These are phyloP conservation scores for Chaetomium tenue DNA, from an alignment of 495 filamentous ascomycete species.

Conservation along the genomic window DNA sequence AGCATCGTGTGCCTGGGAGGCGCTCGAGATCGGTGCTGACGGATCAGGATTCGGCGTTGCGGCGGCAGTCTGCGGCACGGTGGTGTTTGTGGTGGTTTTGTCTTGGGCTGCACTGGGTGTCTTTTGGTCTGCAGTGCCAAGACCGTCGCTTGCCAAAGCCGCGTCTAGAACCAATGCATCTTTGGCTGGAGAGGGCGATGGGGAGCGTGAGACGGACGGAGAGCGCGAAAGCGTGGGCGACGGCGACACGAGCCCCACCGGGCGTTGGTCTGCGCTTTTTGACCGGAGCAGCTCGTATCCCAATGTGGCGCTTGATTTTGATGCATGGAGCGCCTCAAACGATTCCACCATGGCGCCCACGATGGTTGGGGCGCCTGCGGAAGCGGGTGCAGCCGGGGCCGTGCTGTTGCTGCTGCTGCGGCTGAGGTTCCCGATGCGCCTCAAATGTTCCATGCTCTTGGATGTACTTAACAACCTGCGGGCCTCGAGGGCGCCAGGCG, in stretches of 20 bases:
- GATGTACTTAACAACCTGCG: conserved; percentile 18
- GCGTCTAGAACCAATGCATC: conserved; percentile 1
- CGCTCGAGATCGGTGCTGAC: not conserved
- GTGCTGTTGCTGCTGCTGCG: conserved; percentile 33
- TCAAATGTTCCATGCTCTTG: conserved; percentile 17
- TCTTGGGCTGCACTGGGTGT: conserved; percentile 2
- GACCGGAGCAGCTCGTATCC: conserved; percentile 32
- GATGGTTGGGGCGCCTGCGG: conserved; percentile 22
- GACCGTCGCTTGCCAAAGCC: not conserved
- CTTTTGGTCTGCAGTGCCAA: conserved; percentile 17
- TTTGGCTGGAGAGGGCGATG: conserved; percentile 16
- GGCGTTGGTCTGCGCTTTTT: conserved; percentile 24
- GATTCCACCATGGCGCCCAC: conserved; percentile 38
- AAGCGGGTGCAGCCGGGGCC: conserved; percentile 20
- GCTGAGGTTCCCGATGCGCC: conserved; percentile 28
- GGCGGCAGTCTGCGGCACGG: conserved; percentile 24
- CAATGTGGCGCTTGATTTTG: conserved; percentile 19
- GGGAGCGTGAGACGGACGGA: conserved; percentile 24
- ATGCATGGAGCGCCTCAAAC: conserved; percentile 32
- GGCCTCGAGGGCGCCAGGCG: conserved; percentile 7
- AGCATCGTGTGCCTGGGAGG: conserved; percentile 11
- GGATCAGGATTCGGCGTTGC: conserved; percentile 8
- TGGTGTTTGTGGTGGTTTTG: conserved; percentile 4
- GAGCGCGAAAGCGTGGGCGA: conserved; percentile 28
- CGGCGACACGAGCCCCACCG: conserved; percentile 22